Evolutionary conservation across 73 alveolate species (phyloP), one percentile per base, ranked within the genome.

Genomic region (Uronychia setigera): DNA sequence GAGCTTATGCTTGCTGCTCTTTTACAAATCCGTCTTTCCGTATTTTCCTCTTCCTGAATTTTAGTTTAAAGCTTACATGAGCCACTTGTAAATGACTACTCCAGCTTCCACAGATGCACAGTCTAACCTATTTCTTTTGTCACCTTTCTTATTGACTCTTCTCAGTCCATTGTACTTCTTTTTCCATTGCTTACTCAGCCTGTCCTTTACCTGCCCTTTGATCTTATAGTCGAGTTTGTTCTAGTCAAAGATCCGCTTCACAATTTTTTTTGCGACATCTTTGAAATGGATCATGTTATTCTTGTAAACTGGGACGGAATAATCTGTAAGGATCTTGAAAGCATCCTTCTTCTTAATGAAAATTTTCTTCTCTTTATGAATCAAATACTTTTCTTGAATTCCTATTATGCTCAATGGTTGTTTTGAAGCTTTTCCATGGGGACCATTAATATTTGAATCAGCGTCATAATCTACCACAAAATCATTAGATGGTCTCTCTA

Each of bases 321-420:
- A 81, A 46, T 83, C 83, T 5, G 60, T 83, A 29, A 83, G 57
- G 29, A 83, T 67, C 59, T 75, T 33, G 59, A 83, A 33, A 0
- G 90, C 90, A n/a, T 67, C 90, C 29, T 58, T 75, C 57, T 83
- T 83, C 57, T n/a, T 29, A 0, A 83, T 32, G 84, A n/a, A 67
- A 27, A 83, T 83, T 1, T 35, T 67, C 84, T 83, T 83, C 32
- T 32, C 79, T 67, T 83, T 58, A 30, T 83, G 25, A 1, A 83
- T 75, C 29, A 83, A 33, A 35, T 83, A 83, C 1, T 32, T 30
- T 1, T 81, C 88, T 25, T 81, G 77, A 31, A 34, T 29, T 0
- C 81, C 88, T 0, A 81, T 76, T 0, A 81, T 30, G 0, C 32
- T 76, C 5, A 81, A 9, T 1, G 59, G 76, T 81, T 81, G n/a